Evolutionary conservation across 768 basidiomycete species (phyloP).

Genomic region (Boletus barrowsii): DNA sequence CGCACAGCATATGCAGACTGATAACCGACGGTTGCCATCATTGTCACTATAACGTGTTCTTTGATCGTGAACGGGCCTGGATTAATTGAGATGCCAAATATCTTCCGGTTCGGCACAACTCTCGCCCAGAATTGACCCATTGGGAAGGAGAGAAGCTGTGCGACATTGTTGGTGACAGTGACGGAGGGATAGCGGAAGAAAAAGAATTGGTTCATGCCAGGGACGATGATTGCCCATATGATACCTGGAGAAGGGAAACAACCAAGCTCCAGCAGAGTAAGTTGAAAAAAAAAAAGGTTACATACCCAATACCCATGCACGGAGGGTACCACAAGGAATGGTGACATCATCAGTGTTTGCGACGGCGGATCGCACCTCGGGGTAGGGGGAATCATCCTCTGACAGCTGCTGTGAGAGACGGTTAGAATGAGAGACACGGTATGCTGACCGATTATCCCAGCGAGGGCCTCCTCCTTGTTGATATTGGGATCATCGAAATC

Average conservation of each 20-base stretch:
- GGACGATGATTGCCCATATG: conserved; percentile 57
- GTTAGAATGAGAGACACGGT: neutral
- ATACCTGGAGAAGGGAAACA: conserved; percentile 24
- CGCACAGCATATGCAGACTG: conserved; percentile 23
- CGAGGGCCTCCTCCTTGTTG: conserved; percentile 25
- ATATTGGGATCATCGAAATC: conserved; percentile 40
- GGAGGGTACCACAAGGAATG: conserved; percentile 61
- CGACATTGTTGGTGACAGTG: conserved; percentile 50
- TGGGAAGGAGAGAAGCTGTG: conserved; percentile 72
- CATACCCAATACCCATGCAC: conserved; percentile 57
- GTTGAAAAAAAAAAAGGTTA: neutral
- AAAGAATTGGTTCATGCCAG: conserved; percentile 79
- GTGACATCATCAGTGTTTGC: conserved; percentile 67
- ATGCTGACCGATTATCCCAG: conserved; percentile 25
- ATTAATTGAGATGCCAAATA: conserved; percentile 62
- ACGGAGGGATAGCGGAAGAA: conserved; percentile 63
- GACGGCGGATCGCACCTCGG: conserved; percentile 77
- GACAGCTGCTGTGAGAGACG: conserved; percentile 15
- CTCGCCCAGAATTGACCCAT: conserved; percentile 61
- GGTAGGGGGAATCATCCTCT: conserved; percentile 82
- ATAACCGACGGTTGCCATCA: conserved; percentile 55
- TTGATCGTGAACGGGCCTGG: conserved; percentile 81
- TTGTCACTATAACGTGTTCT: conserved; percentile 67
- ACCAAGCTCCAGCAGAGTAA: neutral
- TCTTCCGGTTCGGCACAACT: conserved; percentile 45